Conservation (phyloP, 352 stramenopile species). For the Phytophthora cactorum region DNA sequence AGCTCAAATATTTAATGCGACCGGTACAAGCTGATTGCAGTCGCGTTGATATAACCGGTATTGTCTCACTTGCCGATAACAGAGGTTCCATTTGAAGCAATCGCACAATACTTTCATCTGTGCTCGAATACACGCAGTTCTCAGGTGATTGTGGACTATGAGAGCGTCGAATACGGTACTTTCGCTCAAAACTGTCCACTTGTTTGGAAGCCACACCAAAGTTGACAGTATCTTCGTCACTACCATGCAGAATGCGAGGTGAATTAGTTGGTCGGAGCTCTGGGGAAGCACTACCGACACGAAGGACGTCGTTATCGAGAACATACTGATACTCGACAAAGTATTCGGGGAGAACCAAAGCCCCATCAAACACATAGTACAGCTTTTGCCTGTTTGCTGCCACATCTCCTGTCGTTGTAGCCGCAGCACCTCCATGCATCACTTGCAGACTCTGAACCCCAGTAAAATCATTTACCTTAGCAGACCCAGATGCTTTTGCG, state of each 20-base stretch:
- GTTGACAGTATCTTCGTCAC: conserved; percentile 39
- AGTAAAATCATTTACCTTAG: conserved; percentile 39
- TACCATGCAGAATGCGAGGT: conserved; percentile 10
- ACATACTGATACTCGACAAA: conserved; percentile 86
- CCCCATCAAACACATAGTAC: conserved; percentile 86
- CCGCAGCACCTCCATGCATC: conserved; percentile 19
- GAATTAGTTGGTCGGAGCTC: conserved; percentile 7
- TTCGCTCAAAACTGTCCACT: conserved; percentile 65
- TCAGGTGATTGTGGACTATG: conserved; percentile 27
- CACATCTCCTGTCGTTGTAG: conserved; percentile 19
- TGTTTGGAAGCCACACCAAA: conserved; percentile 39
- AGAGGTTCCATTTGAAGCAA: conserved; percentile 56
- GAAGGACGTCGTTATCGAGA: conserved; percentile 8
- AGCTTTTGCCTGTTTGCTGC: conserved; percentile 54
- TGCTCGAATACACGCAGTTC: conserved; percentile 19
- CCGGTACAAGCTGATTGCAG: conserved; percentile 24
- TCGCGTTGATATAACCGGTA: conserved; percentile 2
- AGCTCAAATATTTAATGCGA: conserved; percentile 51
- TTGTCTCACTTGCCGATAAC: conserved; percentile 18
- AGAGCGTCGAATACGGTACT: conserved; percentile 56
- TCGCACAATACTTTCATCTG: conserved; percentile 36
- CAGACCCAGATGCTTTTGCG: conserved; percentile 16
- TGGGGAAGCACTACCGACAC: conserved; percentile 2
- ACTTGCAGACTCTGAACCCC: conserved; percentile 71
- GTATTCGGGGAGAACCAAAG: conserved; percentile 84